Conservation (phyloP, 768 basidiomycete species). For the Naematelia encephala region DNA sequence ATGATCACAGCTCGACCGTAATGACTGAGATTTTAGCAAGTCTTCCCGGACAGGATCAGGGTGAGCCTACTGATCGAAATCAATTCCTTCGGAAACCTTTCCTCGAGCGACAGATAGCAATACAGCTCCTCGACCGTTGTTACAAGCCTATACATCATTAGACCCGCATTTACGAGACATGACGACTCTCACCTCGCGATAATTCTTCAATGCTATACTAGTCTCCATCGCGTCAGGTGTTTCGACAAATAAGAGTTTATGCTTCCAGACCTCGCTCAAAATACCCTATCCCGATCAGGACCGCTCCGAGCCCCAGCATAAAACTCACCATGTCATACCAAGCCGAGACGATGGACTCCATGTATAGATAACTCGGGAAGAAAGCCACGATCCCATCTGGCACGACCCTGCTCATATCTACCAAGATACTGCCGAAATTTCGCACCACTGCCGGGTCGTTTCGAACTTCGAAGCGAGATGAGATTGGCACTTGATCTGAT, state of each 20-base stretch:
- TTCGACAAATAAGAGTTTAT: conserved; percentile 98
- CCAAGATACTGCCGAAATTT: conserved; percentile 95
- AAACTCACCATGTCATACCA: conserved; percentile 97
- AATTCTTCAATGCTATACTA: conserved; percentile 95
- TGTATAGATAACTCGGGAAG: conserved; percentile 98
- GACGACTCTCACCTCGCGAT: conserved; percentile 67
- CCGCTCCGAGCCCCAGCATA: not conserved
- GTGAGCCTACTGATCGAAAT: conserved; percentile 78
- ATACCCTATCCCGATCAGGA: conserved; percentile 67
- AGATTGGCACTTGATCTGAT: conserved; percentile 96
- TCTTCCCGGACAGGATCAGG: not conserved
- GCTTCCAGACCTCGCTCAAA: conserved; percentile 97
- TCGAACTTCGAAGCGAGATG: conserved; percentile 95
- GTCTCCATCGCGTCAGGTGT: conserved; percentile 99
- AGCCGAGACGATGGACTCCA: conserved; percentile 99
- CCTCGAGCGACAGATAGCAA: conserved; percentile 95
- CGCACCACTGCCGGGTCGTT: conserved; percentile 99
- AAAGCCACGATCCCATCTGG: conserved; percentile 98
- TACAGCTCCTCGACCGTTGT: conserved; percentile 96
- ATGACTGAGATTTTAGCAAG: conserved; percentile 55
- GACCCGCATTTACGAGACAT: not conserved
- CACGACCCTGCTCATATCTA: conserved; percentile 96
- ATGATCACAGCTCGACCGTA: conserved; percentile 98
- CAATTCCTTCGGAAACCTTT: conserved; percentile 99
- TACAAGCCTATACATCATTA: conserved; percentile 69